These are phyloP conservation scores for Cryptococcus neoformans DNA, from an alignment of 1,284 basidiomycete species.

Conservation along the genomic window DNA sequence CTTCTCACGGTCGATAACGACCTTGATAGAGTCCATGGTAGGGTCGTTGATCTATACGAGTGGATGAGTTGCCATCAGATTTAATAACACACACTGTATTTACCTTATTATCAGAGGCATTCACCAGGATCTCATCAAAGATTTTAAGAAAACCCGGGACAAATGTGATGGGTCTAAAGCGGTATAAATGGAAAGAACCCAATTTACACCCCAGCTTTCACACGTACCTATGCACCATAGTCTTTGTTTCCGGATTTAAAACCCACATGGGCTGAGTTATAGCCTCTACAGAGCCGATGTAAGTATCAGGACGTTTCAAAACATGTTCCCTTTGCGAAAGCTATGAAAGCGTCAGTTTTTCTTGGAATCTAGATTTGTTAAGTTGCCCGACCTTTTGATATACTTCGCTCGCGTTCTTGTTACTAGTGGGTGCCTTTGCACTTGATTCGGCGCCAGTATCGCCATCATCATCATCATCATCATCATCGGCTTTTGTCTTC, in stretches of 20 bases:
- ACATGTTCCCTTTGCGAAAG: constrained; percentile 96
- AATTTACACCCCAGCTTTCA: neutral
- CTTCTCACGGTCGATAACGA: constrained; percentile 79
- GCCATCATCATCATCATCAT: constrained; percentile 18
- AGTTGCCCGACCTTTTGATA: constrained; percentile 72
- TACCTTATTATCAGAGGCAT: constrained; percentile 99
- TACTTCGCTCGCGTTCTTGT: constrained; percentile 87
- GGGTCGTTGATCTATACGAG: constrained; percentile 73
- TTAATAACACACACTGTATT: constrained; percentile 12
- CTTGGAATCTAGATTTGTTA: neutral
- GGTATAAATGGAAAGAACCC: neutral
- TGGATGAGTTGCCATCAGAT: neutral
- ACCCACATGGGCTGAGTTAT: constrained; percentile 87
- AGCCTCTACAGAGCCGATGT: constrained; percentile 91
- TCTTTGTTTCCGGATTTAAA: constrained; percentile 72
- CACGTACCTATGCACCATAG: constrained; percentile 64
- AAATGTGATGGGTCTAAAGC: constrained; percentile 69
- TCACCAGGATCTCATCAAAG: constrained; percentile 98
- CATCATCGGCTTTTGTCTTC: constrained; percentile 17
- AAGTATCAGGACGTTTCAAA: constrained; percentile 93
- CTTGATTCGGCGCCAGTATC: constrained; percentile 33
- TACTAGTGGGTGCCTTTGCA: constrained; percentile 38
- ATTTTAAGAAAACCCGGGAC: constrained; percentile 99
- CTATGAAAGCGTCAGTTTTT: constrained; percentile 70
- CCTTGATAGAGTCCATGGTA: constrained; percentile 83